A percentile compares a stretch with the other conserved stretches of the same genome.
These are phyloP conservation scores for Babesia sp. DNA, from an alignment of 169 alveolate species.

Conservation along the genomic window DNA sequence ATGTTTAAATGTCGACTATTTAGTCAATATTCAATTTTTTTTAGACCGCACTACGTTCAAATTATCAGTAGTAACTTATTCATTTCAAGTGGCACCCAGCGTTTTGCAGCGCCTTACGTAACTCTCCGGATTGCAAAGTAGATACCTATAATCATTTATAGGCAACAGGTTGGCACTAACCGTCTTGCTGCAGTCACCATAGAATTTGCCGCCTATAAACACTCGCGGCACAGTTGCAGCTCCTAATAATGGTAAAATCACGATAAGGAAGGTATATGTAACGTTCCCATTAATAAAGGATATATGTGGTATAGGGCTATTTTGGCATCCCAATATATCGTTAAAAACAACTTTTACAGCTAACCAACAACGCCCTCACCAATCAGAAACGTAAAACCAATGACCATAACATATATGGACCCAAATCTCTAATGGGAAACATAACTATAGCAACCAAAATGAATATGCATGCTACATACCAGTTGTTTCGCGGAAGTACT, in stretches of 20 bases:
- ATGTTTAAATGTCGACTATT: too few species aligned
- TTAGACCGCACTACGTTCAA: neutral
- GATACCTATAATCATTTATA: neutral
- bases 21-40: too few species aligned
- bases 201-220: conserved; percentile 58
- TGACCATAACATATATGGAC: neutral
- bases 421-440: too few species aligned
- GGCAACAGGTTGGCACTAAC: neutral
- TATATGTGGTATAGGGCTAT: neutral
- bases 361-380: neutral
- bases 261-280: neutral
- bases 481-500: conserved; percentile 47
- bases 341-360: too few species aligned
- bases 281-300: too few species aligned
- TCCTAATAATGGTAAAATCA: conserved; percentile 20
- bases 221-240: conserved; percentile 69
- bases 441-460: too few species aligned
- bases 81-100: conserved; percentile 38
- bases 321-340: too few species aligned
- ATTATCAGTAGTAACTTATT: too few species aligned
- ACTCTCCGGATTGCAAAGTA: conserved; percentile 24
- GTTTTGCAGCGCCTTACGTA: neutral
- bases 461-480: too few species aligned
- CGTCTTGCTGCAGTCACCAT: conserved; percentile 62
- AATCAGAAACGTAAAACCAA: too few species aligned